A percentile compares a stretch with the other conserved stretches of the same genome.
These are phyloP conservation scores for Samsoniella hepiali DNA, from an alignment of 2,329 filamentous ascomycete genomes.

Conservation along the genomic window DNA sequence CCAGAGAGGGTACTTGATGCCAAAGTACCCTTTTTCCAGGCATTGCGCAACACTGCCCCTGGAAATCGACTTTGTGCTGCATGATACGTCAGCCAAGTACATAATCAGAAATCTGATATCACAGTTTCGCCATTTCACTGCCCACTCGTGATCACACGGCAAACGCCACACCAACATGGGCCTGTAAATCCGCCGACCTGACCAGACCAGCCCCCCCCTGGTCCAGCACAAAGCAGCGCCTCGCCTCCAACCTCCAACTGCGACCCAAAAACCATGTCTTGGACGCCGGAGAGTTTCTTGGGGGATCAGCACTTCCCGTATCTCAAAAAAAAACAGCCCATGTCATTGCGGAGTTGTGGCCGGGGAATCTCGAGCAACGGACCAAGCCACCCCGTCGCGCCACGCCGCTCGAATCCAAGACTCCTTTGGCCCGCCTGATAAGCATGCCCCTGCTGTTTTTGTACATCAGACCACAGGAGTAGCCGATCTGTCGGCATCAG, in stretches of 20 bases:
- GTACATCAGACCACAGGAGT: constrained; percentile 3
- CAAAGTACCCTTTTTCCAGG: not conserved
- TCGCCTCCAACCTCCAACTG: not conserved
- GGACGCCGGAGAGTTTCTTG: not conserved
- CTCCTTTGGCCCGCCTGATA: not conserved
- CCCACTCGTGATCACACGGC: not conserved
- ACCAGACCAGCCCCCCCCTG: too few species aligned
- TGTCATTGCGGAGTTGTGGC: not conserved
- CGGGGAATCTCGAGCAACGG: not conserved
- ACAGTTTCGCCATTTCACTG: not conserved
- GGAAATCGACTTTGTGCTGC: not conserved
- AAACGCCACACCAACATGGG: not conserved
- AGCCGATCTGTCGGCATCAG: constrained; percentile 10
- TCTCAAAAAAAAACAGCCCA: not conserved
- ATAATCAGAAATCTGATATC: not conserved
- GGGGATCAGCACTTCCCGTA: not conserved
- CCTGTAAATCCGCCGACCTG: not conserved
- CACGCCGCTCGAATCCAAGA: not conserved
- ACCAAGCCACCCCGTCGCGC: not conserved
- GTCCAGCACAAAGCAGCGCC: not conserved
- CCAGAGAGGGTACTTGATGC: not conserved
- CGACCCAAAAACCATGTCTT: not conserved
- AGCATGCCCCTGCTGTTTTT: not conserved
- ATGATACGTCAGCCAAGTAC: not conserved
- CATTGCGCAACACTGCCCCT: not conserved